Base-by-base conservation (phyloP, 768 basidiomycete species). In the Cubamyces lactineus region DNA sequence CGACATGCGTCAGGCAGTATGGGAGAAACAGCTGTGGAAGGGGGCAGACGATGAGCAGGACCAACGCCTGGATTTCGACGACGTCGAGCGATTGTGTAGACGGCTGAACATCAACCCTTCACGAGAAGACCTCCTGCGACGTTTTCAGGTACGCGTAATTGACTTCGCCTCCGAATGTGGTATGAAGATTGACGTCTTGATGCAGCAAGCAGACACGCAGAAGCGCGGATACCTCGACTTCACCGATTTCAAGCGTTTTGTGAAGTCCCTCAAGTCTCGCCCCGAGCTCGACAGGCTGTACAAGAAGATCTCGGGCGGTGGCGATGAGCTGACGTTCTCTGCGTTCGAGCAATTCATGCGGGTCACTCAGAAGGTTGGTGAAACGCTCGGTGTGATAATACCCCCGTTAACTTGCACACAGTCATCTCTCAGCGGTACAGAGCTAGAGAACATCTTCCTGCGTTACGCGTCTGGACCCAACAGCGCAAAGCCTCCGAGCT, bases 21-120 rank as follows among this genome's bases (percentile, higher is more conserved):
- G 92, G 92, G 85, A 92, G 75, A 81, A 84, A 57, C 88, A 88
- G 72, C 91, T 88, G 70, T 94, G 92, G 92, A 91, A 87, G 69
- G 83, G 82, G 15, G 84, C 87, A 0, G 88, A 89, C 63, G 78
- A 82, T 42, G 77, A 82, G 45, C 6, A 64, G 41, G 87, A 89
- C 70, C 82, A 86, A 62, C 80, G 80, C 53, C 71, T 93, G 43
- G 82, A 82, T 46, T 90, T 92, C 62, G 84, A 83, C 12, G 89
- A 94, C 65, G 83, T 92, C 5, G 85, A 89, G 71, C 80, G 78
- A 58, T 73, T 94, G 49, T 94, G 91, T 72, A 81, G 77, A 70
- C 77, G 89, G 40, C 74, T 94, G 68, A 91, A 91, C 70, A 82
- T 88, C 45, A 84, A 83, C 59, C 76, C 84, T 17, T 79, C 80